Base-by-base conservation (phyloP, 2,329 filamentous ascomycete species). In the Arachnopeziza araneosa region DNA sequence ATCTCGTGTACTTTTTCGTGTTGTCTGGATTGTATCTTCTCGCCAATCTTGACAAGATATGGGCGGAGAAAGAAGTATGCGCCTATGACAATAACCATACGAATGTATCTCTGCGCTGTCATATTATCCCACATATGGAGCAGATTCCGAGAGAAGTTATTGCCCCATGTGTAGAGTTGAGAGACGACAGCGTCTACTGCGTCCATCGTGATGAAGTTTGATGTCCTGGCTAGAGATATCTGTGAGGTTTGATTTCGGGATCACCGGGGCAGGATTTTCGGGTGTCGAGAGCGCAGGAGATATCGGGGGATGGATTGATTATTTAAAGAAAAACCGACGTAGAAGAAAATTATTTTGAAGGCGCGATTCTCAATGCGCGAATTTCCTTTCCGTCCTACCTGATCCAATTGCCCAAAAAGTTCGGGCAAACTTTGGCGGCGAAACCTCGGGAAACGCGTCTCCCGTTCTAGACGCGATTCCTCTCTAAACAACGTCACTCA, bases 31-130 rank as follows among this genome's bases (percentile, higher is more conserved):
- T 90, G 85, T 64, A 80, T 75, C 68, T 83, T 84, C 62, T 80
- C 83, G 67, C 85, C 85, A 48, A 85, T 74, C 70, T 87, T 88
- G 69, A 93, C 80, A 56, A 93, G 74, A 72, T 91, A 91, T 0
- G 90, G 90, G 0, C 91, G 85, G 24, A 91, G 69, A 56, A 95
- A 81, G 64, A 86, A 71, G 77, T 93, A 96, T 58, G 83, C 86
- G 68, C 90, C 84, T 22, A 91, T 82, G 63, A 91, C 82, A 66
- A 85, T 80, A 66, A 91, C 75, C 60, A 95, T 80, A 54, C 90
- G 88, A 68, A 95, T 80, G 78, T 81, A 85, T 50, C 80, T 76
- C 66, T 83, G 75, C 12, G 73, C 68, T 1, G 78, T 76, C 78
- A 86, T 80, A 63, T 74, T 76, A 63, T 75, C 73, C 64, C 87